Conservation (phyloP, 176 grass and related monocot species). For the Aegilops umbellulata region DNA sequence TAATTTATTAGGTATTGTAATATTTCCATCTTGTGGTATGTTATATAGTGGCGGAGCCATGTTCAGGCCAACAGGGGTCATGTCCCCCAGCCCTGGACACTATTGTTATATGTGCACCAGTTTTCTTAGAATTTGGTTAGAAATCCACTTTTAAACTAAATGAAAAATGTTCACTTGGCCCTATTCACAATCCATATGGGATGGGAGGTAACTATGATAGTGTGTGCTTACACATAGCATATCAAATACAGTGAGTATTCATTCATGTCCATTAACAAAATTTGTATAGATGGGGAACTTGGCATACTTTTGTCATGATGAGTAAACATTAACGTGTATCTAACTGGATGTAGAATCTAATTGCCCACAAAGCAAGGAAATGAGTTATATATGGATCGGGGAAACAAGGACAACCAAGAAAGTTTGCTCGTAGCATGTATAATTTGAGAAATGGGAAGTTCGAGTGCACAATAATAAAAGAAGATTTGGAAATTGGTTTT, state of each 20-base stretch:
- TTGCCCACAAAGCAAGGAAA: not conserved
- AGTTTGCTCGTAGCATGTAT: not conserved
- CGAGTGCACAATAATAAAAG: not conserved
- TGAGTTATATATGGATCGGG: slow-evolving; percentile 1
- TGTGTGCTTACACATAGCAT: not conserved
- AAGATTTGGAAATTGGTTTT: not conserved
- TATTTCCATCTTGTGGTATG: not conserved
- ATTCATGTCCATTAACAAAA: not conserved
- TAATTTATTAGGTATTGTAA: not conserved
- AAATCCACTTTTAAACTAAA: not conserved
- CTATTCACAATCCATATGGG: not conserved
- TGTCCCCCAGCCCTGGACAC: too few species aligned
- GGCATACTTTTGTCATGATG: not conserved
- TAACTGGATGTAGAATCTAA: not conserved
- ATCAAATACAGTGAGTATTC: not conserved
- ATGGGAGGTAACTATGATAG: not conserved
- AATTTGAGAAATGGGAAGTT: not conserved
- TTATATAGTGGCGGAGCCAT: too few species aligned
- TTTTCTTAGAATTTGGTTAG: not conserved
- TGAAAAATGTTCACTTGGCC: not conserved
- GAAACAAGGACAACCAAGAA: not conserved
- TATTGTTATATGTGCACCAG: not conserved
- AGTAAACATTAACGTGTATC: not conserved
- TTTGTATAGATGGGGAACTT: not conserved
- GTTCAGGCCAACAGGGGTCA: too few species aligned